These are phyloP conservation scores for Porpolomopsis calyptriformis DNA, from an alignment of 768 basidiomycete species.

Conservation along the genomic window DNA sequence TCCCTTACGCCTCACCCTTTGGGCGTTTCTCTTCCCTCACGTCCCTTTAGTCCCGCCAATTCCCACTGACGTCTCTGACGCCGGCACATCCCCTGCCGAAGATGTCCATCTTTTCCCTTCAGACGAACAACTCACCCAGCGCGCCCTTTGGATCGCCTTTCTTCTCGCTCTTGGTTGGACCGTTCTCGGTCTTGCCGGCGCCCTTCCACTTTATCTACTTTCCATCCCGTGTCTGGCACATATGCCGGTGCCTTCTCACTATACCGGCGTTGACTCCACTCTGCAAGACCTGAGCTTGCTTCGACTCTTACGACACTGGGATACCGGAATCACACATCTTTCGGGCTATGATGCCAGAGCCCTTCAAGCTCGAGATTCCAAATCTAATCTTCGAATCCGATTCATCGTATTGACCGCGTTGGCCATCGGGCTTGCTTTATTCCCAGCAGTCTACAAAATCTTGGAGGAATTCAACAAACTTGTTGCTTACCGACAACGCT, in stretches of 20 bases:
- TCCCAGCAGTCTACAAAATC: conserved; percentile 58
- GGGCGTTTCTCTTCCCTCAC: conserved; percentile 62
- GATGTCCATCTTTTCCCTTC: conserved; percentile 59
- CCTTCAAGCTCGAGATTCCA: conserved; percentile 25
- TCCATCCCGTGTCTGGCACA: conserved; percentile 57
- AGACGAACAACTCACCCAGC: conserved; percentile 63
- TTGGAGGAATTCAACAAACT: conserved; percentile 51
- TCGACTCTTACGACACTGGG: conserved; percentile 55
- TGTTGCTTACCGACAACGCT: conserved; percentile 43
- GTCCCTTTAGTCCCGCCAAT: conserved; percentile 54
- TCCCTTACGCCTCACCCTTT: conserved; percentile 44
- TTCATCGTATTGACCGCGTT: conserved; percentile 59
- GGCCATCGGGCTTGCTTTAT: conserved; percentile 47
- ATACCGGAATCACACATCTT: conserved; percentile 28
- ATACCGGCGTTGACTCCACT: conserved; percentile 52
- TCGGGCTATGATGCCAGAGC: conserved; percentile 22
- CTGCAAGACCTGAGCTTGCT: conserved; percentile 71
- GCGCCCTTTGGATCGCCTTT: conserved; percentile 58
- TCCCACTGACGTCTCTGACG: conserved; percentile 45
- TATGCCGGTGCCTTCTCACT: conserved; percentile 31
- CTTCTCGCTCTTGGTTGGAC: conserved; percentile 58
- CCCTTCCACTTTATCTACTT: conserved; percentile 64
- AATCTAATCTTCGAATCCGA: conserved; percentile 42
- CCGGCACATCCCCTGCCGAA: conserved; percentile 35
- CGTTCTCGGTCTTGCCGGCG: conserved; percentile 56